phyloP scores from a whole-genome alignment of 2,329 filamentous ascomycete species.

The Phaeosphaeriaceae sp. region DNA sequence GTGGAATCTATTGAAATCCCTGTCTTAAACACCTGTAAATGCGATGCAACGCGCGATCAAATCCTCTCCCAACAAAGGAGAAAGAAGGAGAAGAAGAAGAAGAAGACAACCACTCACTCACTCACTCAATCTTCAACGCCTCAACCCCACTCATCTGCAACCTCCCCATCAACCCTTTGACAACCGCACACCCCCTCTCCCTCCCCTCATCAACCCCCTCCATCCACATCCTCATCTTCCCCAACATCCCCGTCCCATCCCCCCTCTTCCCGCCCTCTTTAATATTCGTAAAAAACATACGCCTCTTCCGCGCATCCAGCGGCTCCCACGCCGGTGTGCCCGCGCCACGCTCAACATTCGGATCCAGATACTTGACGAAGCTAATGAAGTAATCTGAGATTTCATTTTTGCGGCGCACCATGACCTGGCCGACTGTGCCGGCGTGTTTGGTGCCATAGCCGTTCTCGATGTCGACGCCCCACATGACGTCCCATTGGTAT shows the following conservation, averaged over 20 bases:
- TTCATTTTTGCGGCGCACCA: constrained; percentile 35
- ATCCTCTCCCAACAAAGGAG: not conserved
- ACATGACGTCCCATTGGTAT: constrained; percentile 46
- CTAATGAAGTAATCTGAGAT: constrained; percentile 42
- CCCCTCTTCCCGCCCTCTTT: constrained; percentile 31
- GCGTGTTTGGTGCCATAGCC: constrained; percentile 45
- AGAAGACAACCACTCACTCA: too few species aligned
- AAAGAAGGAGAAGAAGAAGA: too few species aligned
- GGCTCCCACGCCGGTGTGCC: constrained; percentile 30
- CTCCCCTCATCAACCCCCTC: constrained; percentile 24
- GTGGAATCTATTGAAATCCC: not conserved
- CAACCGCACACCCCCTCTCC: constrained; percentile 24
- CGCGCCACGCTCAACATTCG: constrained; percentile 29
- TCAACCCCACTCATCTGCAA: constrained; percentile 33
- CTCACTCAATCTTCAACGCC: constrained; percentile 19
- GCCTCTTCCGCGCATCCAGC: constrained; percentile 25
- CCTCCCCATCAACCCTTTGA: constrained; percentile 31
- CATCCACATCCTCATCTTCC: constrained; percentile 30
- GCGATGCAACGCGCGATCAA: not conserved
- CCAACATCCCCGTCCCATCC: constrained; percentile 28
- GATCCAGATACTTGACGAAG: constrained; percentile 42
- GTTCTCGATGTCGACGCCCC: constrained; percentile 36
- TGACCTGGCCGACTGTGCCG: constrained; percentile 41
- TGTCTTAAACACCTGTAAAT: not conserved
- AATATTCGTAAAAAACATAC: constrained; percentile 41